Conservation (phyloP, 1,139 yeast genomes). For the Pichia sp. region DNA sequence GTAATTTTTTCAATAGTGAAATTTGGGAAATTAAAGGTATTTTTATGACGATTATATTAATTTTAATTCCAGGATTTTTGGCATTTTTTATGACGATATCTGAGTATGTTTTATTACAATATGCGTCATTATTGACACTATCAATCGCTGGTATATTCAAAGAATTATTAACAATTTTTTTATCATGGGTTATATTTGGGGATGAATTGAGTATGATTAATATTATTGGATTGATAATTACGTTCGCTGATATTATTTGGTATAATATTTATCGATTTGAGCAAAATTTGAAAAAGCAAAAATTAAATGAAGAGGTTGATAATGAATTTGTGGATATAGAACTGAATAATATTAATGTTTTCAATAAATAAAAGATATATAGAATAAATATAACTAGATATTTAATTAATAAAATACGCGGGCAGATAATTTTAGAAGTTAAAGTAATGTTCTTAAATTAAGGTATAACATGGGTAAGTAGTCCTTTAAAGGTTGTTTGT, state of each 20-base stretch:
- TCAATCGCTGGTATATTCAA: conserved; percentile 91
- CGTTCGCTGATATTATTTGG: conserved; percentile 72
- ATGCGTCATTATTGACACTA: conserved; percentile 80
- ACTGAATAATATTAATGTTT: conserved; percentile 9
- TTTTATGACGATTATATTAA: conserved; percentile 46
- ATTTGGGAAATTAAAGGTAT: conserved; percentile 62
- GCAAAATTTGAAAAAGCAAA: conserved; percentile 23
- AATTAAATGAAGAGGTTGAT: conserved; percentile 4
- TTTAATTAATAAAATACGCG: too few relatives aligned
- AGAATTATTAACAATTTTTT: conserved; percentile 74
- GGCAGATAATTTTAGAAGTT: too few relatives aligned
- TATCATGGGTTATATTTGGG: conserved; percentile 67
- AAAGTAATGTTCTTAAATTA: too few relatives aligned
- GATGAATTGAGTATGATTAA: conserved; percentile 66
- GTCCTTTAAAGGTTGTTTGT: too few relatives aligned
- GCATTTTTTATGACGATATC: conserved; percentile 89
- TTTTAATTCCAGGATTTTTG: conserved; percentile 74
- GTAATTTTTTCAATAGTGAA: conserved; percentile 42
- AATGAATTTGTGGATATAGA: conserved; percentile 20
- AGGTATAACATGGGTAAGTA: too few relatives aligned
- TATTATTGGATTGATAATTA: conserved; percentile 68
- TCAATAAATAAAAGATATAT: background rate
- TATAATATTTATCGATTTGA: conserved; percentile 62
- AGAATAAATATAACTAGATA: too few relatives aligned
- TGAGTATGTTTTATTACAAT: conserved; percentile 76